These are phyloP conservation scores for Zymoseptoria passerinii DNA, from an alignment of 2,329 filamentous ascomycete genomes.

Conservation along the genomic window DNA sequence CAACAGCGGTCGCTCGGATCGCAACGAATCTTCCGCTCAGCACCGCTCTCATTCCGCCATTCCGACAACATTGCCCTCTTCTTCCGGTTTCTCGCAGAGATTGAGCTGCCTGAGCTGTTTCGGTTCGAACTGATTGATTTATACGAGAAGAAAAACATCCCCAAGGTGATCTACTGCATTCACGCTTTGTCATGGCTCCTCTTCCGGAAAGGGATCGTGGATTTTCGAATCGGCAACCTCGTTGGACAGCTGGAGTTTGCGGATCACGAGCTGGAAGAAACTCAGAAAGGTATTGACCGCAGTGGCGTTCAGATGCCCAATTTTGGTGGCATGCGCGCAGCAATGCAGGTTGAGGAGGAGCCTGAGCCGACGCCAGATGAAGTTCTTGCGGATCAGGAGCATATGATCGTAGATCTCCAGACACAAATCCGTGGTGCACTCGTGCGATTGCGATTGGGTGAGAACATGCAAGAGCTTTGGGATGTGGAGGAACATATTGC, in stretches of 20 bases:
- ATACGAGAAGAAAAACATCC: conserved; percentile 99
- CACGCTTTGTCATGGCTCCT: conserved; percentile 96
- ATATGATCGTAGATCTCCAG: conserved; percentile 68
- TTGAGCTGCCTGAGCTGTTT: conserved; percentile 89
- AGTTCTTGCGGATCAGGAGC: conserved; percentile 67
- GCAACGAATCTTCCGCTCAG: conserved; percentile 70
- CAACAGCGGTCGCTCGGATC: conserved; percentile 26
- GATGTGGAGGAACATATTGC: conserved; percentile 69
- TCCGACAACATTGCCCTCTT: conserved; percentile 98
- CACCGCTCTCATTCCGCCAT: conserved; percentile 83
- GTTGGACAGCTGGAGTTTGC: conserved; percentile 96
- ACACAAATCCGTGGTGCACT: conserved; percentile 77
- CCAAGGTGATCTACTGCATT: conserved; percentile 98
- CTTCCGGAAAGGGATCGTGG: conserved; percentile 86
- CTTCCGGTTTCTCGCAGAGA: conserved; percentile 84
- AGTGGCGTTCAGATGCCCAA: conserved; percentile 93
- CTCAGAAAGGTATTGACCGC: conserved; percentile 93
- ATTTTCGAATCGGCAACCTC: conserved; percentile 92
- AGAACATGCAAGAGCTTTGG: conserved; percentile 85
- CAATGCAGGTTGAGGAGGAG: conserved; percentile 78
- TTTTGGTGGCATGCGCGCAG: conserved; percentile 94
- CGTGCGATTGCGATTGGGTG: conserved; percentile 65
- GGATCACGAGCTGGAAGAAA: conserved; percentile 92
- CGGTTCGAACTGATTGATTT: conserved; percentile 94
- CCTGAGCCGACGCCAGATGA: conserved; percentile 84